phyloP scores from a whole-genome alignment of 2,329 filamentous ascomycete species.

The Colletotrichum sp. region DNA sequence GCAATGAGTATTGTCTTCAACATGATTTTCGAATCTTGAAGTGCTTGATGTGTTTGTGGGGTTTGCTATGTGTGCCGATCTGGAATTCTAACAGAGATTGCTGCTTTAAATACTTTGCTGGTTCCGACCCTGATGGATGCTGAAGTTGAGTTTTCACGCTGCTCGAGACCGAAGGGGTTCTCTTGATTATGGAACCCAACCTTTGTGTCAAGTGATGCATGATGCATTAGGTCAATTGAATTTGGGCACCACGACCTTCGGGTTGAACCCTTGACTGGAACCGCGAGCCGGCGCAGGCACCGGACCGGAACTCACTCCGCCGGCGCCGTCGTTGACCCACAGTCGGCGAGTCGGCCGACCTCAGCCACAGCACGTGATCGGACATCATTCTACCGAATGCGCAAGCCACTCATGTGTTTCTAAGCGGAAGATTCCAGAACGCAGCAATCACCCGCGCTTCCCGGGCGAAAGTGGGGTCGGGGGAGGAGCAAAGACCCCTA shows the following conservation, averaged over 20 bases:
- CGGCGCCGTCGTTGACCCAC: not conserved
- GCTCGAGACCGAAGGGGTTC: not conserved
- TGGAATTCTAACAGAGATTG: not conserved
- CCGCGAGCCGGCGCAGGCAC: not conserved
- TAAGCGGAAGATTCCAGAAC: constrained; percentile 23
- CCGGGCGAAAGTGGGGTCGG: constrained; percentile 8
- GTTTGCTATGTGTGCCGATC: not conserved
- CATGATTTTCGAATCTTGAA: not conserved
- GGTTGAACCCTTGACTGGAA: not conserved
- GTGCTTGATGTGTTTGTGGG: not conserved
- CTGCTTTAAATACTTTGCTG: not conserved
- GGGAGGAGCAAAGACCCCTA: not conserved
- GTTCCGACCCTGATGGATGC: not conserved
- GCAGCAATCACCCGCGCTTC: not conserved
- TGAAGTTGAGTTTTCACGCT: not conserved
- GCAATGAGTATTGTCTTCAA: not conserved
- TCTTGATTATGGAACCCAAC: not conserved
- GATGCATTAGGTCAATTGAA: too few relatives aligned
- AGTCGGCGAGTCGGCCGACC: not conserved
- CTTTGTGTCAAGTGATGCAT: not conserved
- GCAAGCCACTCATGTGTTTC: constrained; percentile 13
- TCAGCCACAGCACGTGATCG: constrained; percentile 12
- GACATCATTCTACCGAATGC: not conserved
- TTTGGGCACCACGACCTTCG: not conserved
- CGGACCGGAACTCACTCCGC: not conserved